Conservation (phyloP, 73 alveolate species). For the Halteria grandinella region DNA sequence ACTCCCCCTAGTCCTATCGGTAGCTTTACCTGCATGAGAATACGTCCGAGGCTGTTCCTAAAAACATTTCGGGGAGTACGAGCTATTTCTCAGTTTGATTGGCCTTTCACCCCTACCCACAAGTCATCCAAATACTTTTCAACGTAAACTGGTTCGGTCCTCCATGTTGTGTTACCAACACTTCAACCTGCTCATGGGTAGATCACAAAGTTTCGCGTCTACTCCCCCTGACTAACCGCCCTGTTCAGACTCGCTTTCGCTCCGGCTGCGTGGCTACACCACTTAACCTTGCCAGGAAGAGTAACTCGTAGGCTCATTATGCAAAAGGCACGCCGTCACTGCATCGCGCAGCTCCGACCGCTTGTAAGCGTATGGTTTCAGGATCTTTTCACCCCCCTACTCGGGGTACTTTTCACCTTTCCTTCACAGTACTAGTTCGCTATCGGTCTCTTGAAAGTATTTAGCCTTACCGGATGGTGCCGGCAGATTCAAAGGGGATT, state of each 20-base stretch:
- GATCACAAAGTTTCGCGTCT: slow-evolving; percentile 69
- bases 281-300: slow-evolving; percentile 51
- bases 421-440: slow-evolving; percentile 62
- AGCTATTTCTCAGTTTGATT: slow-evolving; percentile 71
- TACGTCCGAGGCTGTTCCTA: slow-evolving; percentile 1
- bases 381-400: slow-evolving; percentile 21
- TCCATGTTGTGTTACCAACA: too few species aligned
- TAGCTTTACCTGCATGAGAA: neutral
- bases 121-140: slow-evolving; percentile 63
- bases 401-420: slow-evolving; percentile 39
- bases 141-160: slow-evolving; percentile 68
- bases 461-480: too few species aligned
- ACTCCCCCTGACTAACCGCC: too few species aligned
- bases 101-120: slow-evolving; percentile 78
- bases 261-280: neutral
- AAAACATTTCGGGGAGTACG: slow-evolving; percentile 73
- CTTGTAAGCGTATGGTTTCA: neutral
- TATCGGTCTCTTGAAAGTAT: too few species aligned
- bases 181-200: slow-evolving; percentile 59
- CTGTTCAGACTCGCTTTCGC: too few species aligned
- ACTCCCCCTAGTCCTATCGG: neutral
- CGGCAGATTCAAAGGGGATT: too few species aligned
- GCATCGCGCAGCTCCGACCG: slow-evolving; percentile 16
- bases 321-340: slow-evolving; percentile 73
- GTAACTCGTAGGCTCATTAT: slow-evolving; percentile 65